Evolutionary conservation across 345 rosid genomes (phyloP), one percentile per base, ranked within the genome.

Genomic region (Hypericum androsaemum): DNA sequence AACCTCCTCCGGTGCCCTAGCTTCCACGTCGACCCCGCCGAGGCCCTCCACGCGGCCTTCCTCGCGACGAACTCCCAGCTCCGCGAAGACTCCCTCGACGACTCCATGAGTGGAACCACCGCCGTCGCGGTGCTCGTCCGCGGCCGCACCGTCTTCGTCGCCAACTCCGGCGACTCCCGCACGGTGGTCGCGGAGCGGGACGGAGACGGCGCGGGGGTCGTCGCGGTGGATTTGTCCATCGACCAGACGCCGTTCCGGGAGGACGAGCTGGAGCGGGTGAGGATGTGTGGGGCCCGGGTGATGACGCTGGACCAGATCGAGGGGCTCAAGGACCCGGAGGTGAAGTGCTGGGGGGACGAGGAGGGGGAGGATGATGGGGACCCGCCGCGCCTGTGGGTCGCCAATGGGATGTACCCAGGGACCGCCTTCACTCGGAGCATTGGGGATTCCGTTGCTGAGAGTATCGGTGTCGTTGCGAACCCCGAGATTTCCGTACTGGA

Each of bases 351-450:
- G 98, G 98, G 86, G 42, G 81, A 84, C 8, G 98, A 92, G 73
- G 98, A 88, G 64, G 82, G 59, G 6, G 32, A 22, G 32, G 98
- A 92, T 65, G 98, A 88, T 65, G 98, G 98, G 11, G 98, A 92
- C 56, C 98, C 98, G 48, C 98, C 98, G 0, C 81, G 98, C 62
- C 78, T 92, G 64, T 92, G 98, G 98, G 76, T 84, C 16, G 83
- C 81, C 5, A 77, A 81, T 76, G 98, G 94, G 51, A 92, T 92
- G 98, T 92, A 82, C 61, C 98, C 98, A 0, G 98, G 98, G 37
- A 88, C 98, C 7, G 98, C 98, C 44, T 92, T 92, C 70, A 92
- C 96, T 0, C 84, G 98, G 70, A 92, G 98, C 61, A 67, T 92
- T 43, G 96, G 98, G 8, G 98, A 92, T 60, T 84, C 96, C 6